These are phyloP conservation scores for Asparagopsis taxiformis DNA, from an alignment of 31 red algal species.

Conservation along the genomic window DNA sequence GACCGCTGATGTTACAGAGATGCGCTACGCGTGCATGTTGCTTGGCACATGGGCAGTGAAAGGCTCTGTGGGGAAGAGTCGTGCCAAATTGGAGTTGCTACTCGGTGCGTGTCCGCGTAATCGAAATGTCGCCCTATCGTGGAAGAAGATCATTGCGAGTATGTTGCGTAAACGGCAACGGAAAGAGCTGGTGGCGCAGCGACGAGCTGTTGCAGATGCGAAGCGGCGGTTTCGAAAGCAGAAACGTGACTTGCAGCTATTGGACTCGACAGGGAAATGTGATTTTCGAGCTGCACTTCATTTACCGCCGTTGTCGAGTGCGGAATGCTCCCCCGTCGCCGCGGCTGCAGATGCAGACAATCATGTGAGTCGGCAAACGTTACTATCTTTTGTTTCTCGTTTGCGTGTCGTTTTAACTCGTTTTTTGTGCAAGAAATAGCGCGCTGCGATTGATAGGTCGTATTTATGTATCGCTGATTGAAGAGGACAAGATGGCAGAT, in stretches of 20 bases:
- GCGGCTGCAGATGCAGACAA: too few species aligned
- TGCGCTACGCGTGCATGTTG: constrained; percentile 34
- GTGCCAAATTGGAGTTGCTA: constrained; percentile 1
- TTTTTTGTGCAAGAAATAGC: too few species aligned
- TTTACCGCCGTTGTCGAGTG: too few species aligned
- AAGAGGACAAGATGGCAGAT: too few species aligned
- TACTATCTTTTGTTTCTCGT: too few species aligned
- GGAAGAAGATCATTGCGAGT: constrained; percentile 41
- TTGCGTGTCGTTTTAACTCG: too few species aligned
- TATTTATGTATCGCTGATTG: too few species aligned
- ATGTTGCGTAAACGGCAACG: constrained; percentile 40
- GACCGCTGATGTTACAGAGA: constrained; percentile 4
- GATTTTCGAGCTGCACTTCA: too few species aligned
- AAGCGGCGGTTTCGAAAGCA: constrained; percentile 36
- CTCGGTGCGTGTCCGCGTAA: constrained; percentile 35
- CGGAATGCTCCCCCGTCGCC: too few species aligned
- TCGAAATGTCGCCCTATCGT: constrained; percentile 32
- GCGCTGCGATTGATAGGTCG: too few species aligned
- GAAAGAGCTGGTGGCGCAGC: constrained; percentile 2
- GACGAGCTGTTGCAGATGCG: constrained; percentile 8
- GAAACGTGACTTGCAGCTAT: constrained; percentile 5
- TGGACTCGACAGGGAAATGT: too few species aligned
- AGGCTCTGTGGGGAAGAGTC: constrained; percentile 17
- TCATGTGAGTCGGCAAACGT: too few species aligned
- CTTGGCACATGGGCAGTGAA: constrained; percentile 22